A percentile compares a stretch with the other conserved stretches of the same genome.
phyloP scores from a whole-genome alignment of 2,329 filamentous ascomycete genomes.

The Talaromyces sp. region DNA sequence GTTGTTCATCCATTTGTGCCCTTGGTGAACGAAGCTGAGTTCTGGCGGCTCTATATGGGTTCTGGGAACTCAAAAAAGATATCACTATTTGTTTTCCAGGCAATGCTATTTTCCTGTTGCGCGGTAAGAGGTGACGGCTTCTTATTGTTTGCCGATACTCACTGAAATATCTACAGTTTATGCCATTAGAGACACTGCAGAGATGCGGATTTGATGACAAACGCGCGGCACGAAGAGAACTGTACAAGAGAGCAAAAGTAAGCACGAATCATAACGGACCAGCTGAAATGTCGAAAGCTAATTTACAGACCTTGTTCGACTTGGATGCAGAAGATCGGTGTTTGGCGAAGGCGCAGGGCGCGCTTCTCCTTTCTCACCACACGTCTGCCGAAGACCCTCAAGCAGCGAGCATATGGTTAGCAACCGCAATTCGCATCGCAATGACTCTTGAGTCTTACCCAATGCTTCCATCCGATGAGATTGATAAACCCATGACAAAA shows the following conservation, averaged over 20 bases:
- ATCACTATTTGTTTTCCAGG: constrained; percentile 29
- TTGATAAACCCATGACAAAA: constrained; percentile 39
- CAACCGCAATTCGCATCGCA: constrained; percentile 48
- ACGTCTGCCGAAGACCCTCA: constrained; percentile 31
- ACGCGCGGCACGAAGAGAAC: constrained; percentile 40
- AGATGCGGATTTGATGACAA: constrained; percentile 39
- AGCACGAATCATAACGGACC: not conserved
- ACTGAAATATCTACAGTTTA: constrained; percentile 31
- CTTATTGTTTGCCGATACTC: not conserved
- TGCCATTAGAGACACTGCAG: constrained; percentile 43
- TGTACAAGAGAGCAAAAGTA: constrained; percentile 44
- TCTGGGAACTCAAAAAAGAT: constrained; percentile 13
- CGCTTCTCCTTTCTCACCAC: constrained; percentile 32
- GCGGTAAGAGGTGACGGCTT: constrained; percentile 25
- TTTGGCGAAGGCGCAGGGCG: constrained; percentile 26
- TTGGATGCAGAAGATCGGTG: constrained; percentile 22
- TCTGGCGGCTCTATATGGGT: constrained; percentile 32
- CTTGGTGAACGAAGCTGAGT: constrained; percentile 39
- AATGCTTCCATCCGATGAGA: constrained; percentile 29
- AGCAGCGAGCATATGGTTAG: constrained; percentile 41
- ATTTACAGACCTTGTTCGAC: constrained; percentile 25
- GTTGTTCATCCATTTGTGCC: constrained; percentile 27
- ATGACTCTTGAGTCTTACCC: constrained; percentile 44
- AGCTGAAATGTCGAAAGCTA: not conserved
- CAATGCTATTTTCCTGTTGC: constrained; percentile 26